Conservation (phyloP, 2,329 filamentous ascomycete genomes). For the Colletotrichum salicis region DNA sequence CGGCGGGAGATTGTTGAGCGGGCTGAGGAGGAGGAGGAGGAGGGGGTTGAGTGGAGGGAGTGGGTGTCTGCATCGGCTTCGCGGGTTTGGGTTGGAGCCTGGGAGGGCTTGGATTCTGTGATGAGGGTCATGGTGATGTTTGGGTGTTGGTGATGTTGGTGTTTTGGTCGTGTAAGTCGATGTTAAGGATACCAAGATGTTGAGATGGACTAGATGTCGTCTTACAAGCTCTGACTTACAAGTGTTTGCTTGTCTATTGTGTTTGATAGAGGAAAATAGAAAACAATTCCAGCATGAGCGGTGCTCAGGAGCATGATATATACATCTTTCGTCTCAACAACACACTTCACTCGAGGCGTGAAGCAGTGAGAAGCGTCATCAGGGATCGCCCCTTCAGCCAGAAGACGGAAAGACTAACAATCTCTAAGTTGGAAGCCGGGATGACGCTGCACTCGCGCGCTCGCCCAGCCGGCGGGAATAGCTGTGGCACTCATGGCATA, state of each 20-base stretch:
- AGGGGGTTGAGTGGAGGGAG: constrained; percentile 1
- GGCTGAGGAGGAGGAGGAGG: neutral
- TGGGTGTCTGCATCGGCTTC: neutral
- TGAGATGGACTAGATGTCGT: neutral
- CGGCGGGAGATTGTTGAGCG: constrained; percentile 18
- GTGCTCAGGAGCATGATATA: constrained; percentile 8
- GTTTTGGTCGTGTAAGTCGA: neutral
- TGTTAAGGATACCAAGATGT: neutral
- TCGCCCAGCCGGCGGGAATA: neutral
- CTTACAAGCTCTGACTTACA: neutral
- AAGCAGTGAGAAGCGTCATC: neutral
- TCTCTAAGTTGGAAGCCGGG: neutral
- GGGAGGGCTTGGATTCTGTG: neutral
- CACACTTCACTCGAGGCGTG: neutral
- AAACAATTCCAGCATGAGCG: neutral
- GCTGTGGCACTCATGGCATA: neutral
- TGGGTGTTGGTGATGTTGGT: neutral
- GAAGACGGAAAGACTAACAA: neutral
- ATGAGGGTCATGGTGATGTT: neutral
- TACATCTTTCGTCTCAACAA: neutral
- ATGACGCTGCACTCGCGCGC: neutral
- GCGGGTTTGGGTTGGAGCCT: neutral
- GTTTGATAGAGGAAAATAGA: neutral
- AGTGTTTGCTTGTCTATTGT: neutral
- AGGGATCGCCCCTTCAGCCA: neutral